Evolutionary conservation across 2,329 filamentous ascomycete species (phyloP), one percentile per base, ranked within the genome.

Genomic region (Paramyrothecium roridum): DNA sequence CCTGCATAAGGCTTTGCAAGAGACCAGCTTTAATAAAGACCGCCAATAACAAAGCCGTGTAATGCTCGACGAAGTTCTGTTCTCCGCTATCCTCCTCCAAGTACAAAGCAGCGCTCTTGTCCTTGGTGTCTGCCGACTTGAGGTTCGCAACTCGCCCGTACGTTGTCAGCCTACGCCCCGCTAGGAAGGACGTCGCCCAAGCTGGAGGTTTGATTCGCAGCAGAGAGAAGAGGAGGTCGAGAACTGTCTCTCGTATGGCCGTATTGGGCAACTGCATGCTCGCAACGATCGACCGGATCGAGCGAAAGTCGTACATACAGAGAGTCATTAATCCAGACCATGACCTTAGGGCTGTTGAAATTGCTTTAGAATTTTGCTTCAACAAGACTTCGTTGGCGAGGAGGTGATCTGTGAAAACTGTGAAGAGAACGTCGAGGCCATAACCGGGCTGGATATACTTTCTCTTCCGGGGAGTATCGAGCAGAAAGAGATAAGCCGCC

Each of bases 151-250:
- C 93, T 64, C 96, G 84, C n/a, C 93, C 93, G 70, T 99, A 99
- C 0, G 95, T 99, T 1, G 96, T 99, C 49, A 99, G 78, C 57
- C 96, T 83, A 61, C 95, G 85, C 8, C 95, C 96, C 37, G 96
- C 95, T 49, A 99, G 82, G 69, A 96, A 99, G 0, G 93, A 96
- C 0, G 91, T 93, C 8, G 95, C 96, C 95, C 95, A 99, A 3
- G 10, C 92, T 87, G 47, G 95, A 86, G 56, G 93, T 49, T 98
- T 98, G 67, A 99, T 97, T 37, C 93, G 86, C 52, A 99, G 73
- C 3, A 88, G 70, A 1, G 81, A 80, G 65, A 96, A 97, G 19
- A 99, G 74, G 13, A 99, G 77, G 69, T 99, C 95, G 57, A 99
- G 80, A 19, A 97, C 86, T 1, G 93, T 88, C 66, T 96, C 92